Conservation (phyloP, 768 basidiomycete genomes). For the Leucosporidium creatinivorum region DNA sequence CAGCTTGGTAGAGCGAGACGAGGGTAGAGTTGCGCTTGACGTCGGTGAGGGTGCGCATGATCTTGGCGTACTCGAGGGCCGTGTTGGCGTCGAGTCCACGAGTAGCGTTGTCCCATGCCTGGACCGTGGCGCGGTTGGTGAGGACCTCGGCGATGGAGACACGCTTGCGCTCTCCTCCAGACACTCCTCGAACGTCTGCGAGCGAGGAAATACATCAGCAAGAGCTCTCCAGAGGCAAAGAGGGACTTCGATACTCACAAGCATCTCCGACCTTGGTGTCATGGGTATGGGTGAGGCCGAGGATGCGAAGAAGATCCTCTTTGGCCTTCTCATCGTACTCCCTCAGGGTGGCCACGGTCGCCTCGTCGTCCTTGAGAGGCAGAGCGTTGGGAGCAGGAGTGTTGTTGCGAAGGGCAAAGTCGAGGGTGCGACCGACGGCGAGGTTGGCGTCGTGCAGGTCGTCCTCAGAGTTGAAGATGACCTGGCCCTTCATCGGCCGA, state of each 20-base stretch:
- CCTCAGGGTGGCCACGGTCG: conserved; percentile 29
- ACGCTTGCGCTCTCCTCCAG: conserved; percentile 44
- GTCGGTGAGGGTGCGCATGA: conserved; percentile 72
- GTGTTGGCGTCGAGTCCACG: conserved; percentile 65
- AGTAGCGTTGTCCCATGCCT: conserved; percentile 55
- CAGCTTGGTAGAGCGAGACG: conserved; percentile 47
- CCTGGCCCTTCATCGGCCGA: conserved; percentile 39
- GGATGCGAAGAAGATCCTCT: conserved; percentile 47
- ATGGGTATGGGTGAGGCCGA: conserved; percentile 64
- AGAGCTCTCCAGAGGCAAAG: too few species aligned
- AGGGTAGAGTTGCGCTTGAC: conserved; percentile 48
- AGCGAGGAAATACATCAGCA: conserved; percentile 39
- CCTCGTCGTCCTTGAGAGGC: conserved; percentile 41
- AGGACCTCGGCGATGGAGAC: conserved; percentile 37
- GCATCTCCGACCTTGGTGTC: conserved; percentile 70
- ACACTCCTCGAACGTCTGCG: conserved; percentile 48
- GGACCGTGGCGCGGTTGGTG: conserved; percentile 40
- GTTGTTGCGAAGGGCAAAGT: conserved; percentile 50
- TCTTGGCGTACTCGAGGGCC: conserved; percentile 72
- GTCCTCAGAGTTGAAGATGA: conserved; percentile 35
- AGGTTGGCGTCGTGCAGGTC: conserved; percentile 29
- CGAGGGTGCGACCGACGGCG: conserved; percentile 47
- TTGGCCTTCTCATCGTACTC: conserved; percentile 44
- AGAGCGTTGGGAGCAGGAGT: conserved; percentile 34
- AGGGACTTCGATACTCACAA: conserved; percentile 27